phyloP scores from a whole-genome alignment of 2,329 filamentous ascomycete species.

The Trichoderma sp. region DNA sequence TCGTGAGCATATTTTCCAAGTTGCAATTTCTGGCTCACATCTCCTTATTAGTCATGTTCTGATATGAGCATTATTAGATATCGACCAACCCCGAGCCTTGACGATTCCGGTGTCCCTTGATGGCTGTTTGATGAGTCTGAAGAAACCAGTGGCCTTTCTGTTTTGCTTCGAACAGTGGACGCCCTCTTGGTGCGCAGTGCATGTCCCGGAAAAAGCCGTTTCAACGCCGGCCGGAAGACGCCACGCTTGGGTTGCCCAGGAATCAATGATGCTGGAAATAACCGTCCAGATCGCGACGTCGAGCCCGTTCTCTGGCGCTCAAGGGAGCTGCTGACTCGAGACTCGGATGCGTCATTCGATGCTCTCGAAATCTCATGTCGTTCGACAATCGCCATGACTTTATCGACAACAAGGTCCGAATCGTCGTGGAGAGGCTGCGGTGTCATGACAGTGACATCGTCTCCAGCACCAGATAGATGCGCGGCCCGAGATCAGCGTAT shows the following conservation, averaged over 20 bases:
- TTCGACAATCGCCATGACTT: conserved; percentile 1
- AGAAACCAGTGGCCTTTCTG: background rate
- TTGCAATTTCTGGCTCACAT: conserved; percentile 56
- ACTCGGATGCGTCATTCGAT: background rate
- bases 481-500: background rate
- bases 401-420: background rate
- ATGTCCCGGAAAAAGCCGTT: conserved; percentile 11
- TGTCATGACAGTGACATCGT: conserved; percentile 3
- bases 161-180: background rate
- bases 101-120: background rate
- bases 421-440: background rate
- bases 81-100: conserved; percentile 19
- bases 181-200: background rate
- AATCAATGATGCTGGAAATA: background rate
- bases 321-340: background rate
- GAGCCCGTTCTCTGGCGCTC: background rate
- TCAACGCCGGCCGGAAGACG: conserved; percentile 13
- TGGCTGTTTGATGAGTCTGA: background rate
- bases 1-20: conserved; percentile 75
- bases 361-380: conserved; percentile 3
- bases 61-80: background rate
- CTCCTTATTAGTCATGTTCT: background rate
- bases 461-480: background rate
- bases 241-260: background rate
- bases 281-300: background rate